A percentile compares a stretch with the other conserved stretches of the same genome.
phyloP scores from a whole-genome alignment of 129 eudicot species.

The Helianthus annuus region DNA sequence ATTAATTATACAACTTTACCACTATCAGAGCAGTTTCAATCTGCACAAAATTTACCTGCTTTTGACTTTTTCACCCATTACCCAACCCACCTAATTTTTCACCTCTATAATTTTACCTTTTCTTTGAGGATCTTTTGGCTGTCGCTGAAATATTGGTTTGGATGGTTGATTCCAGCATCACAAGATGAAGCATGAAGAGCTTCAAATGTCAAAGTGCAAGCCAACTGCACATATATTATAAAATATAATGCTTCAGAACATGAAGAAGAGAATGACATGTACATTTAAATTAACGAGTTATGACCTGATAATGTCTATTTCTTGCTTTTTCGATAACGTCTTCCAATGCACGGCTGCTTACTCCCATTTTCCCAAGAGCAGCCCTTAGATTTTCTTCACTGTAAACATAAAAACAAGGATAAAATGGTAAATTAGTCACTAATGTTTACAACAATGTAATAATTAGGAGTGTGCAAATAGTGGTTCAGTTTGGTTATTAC shows the following conservation, averaged over 20 bases:
- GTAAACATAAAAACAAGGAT: slow-evolving; percentile 8
- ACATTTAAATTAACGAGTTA: neutral
- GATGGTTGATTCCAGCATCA: slow-evolving; percentile 97
- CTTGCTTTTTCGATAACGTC: slow-evolving; percentile 77
- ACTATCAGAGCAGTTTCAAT: neutral
- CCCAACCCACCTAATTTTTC: neutral
- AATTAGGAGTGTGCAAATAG: no score
- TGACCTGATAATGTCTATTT: slow-evolving; percentile 83
- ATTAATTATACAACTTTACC: neutral
- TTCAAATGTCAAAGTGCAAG: slow-evolving; percentile 96
- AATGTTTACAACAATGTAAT: neutral
- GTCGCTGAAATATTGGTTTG: slow-evolving; percentile 87
- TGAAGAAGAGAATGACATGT: neutral
- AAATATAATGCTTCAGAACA: slow-evolving; percentile 6
- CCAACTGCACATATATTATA: slow-evolving; percentile 55
- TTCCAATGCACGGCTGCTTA: slow-evolving; percentile 55
- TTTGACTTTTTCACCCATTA: neutral
- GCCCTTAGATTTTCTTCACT: slow-evolving; percentile 95
- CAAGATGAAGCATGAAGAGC: slow-evolving; percentile 78
- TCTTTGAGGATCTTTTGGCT: slow-evolving; percentile 75
- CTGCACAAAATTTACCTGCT: slow-evolving; percentile 1
- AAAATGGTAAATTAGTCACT: neutral
- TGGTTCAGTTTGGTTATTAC: no score
- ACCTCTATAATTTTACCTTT: slow-evolving; percentile 49
- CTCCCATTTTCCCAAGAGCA: slow-evolving; percentile 92